phyloP scores from a whole-genome alignment of 495 filamentous ascomycete genomes.

The Aspergillus leporis region DNA sequence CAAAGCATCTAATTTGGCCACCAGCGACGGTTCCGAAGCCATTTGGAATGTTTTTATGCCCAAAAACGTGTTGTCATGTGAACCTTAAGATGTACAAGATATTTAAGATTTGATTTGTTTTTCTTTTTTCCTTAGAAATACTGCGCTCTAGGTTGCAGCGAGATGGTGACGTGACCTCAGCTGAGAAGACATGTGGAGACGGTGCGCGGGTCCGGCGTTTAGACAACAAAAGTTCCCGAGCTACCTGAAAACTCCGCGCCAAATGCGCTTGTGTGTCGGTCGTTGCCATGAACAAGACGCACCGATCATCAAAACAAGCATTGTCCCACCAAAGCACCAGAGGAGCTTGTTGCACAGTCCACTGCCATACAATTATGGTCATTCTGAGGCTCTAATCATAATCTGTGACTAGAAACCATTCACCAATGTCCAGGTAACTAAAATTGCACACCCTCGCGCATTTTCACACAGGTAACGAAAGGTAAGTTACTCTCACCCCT shows the following conservation, averaged over 20 bases:
- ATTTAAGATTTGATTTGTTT: not conserved
- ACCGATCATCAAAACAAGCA: slow-evolving; percentile 23
- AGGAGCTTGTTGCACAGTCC: not conserved
- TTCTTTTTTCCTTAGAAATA: not conserved
- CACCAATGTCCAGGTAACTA: slow-evolving; percentile 7
- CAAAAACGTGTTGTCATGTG: not conserved
- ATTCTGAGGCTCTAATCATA: not conserved
- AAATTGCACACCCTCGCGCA: not conserved
- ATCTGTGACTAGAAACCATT: not conserved
- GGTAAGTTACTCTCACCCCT: slow-evolving; percentile 7
- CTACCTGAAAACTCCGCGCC: slow-evolving; percentile 17
- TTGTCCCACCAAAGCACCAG: not conserved
- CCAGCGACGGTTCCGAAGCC: slow-evolving; percentile 50
- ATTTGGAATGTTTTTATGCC: slow-evolving; percentile 31
- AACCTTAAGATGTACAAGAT: not conserved
- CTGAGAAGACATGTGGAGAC: slow-evolving; percentile 19
- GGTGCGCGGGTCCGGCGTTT: slow-evolving; percentile 3
- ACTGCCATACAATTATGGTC: slow-evolving; percentile 5
- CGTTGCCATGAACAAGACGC: slow-evolving; percentile 17
- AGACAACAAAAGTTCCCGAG: not conserved
- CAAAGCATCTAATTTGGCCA: slow-evolving; percentile 65
- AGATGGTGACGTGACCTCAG: slow-evolving; percentile 10
- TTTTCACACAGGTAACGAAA: not conserved
- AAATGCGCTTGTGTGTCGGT: slow-evolving; percentile 20
- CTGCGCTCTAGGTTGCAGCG: not conserved